phyloP scores from a whole-genome alignment of 2,329 filamentous ascomycete species.

The Albifimbria verrucaria region DNA sequence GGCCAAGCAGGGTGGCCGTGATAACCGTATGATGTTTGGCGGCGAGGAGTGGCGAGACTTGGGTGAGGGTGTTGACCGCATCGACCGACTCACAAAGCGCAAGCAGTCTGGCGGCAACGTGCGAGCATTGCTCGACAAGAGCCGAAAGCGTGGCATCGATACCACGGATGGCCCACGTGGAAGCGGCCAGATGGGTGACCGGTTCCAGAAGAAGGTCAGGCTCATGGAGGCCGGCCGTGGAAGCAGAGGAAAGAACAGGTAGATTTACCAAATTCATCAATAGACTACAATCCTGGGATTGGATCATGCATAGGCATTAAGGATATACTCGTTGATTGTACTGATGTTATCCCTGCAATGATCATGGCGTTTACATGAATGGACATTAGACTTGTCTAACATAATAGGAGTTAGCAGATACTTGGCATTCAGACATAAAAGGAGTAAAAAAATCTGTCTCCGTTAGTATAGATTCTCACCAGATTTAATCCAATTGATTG shows the following conservation, averaged over 20 bases:
- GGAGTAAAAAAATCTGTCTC: too few relatives aligned
- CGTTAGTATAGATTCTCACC: too few relatives aligned
- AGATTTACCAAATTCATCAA: slow-evolving; percentile 7
- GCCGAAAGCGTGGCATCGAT: slow-evolving; percentile 74
- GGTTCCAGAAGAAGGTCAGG: slow-evolving; percentile 69
- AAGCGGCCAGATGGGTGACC: slow-evolving; percentile 69
- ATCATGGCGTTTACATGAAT: too few relatives aligned
- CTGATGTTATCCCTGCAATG: too few relatives aligned
- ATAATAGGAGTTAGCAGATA: too few relatives aligned
- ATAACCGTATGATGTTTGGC: slow-evolving; percentile 66
- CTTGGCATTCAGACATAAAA: too few relatives aligned
- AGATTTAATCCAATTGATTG: too few relatives aligned
- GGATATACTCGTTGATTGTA: too few relatives aligned
- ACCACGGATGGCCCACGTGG: slow-evolving; percentile 65
- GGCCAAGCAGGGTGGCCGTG: slow-evolving; percentile 46
- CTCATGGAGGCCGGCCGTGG: slow-evolving; percentile 44
- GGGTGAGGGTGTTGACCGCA: slow-evolving; percentile 81
- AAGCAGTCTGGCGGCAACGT: slow-evolving; percentile 58
- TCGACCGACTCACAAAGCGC: slow-evolving; percentile 75
- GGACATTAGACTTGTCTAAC: too few relatives aligned
- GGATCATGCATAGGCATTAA: too few relatives aligned
- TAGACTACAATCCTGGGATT: not conserved
- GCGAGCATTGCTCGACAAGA: slow-evolving; percentile 71
- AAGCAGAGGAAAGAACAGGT: slow-evolving; percentile 40
- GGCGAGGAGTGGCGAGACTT: slow-evolving; percentile 92